Percentiles rank a stretch among this genome's conserved stretches.
Conservation (phyloP, 2,329 filamentous ascomycete genomes). For the Aspergillus pseudoviridinutans region DNA sequence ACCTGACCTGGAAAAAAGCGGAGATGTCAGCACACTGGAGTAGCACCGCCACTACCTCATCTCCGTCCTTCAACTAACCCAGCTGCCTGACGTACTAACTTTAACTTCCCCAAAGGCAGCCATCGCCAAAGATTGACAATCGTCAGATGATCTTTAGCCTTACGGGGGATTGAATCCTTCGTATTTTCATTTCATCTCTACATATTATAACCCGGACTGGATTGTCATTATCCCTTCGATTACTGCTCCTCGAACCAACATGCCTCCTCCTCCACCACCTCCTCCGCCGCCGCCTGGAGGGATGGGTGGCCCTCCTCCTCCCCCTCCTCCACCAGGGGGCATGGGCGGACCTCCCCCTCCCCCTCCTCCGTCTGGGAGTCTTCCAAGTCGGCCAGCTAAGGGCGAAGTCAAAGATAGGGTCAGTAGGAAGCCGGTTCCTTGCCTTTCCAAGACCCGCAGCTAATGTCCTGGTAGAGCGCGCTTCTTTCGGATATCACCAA, state of each 20-base stretch:
- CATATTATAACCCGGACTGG: slow-evolving; percentile 3
- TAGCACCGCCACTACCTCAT: slow-evolving; percentile 16
- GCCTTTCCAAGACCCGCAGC: background rate
- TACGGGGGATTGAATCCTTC: slow-evolving; percentile 10
- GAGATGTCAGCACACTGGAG: slow-evolving; percentile 21
- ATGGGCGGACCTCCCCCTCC: slow-evolving; percentile 53
- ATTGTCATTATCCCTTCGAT: background rate
- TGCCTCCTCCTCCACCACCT: slow-evolving; percentile 58
- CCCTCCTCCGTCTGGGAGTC: slow-evolving; percentile 49
- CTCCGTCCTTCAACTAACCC: slow-evolving; percentile 14
- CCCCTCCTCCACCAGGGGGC: slow-evolving; percentile 54
- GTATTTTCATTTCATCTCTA: slow-evolving; percentile 1
- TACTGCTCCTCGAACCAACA: slow-evolving; percentile 19
- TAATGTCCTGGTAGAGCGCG: slow-evolving; percentile 61
- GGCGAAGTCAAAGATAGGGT: slow-evolving; percentile 59
- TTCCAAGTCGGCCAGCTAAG: slow-evolving; percentile 57
- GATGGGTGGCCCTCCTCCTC: slow-evolving; percentile 58
- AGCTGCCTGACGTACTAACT: slow-evolving; percentile 22
- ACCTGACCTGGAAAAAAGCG: slow-evolving; percentile 17
- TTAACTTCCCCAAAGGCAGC: slow-evolving; percentile 15
- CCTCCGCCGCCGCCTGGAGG: slow-evolving; percentile 63
- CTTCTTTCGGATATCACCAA: slow-evolving; percentile 84
- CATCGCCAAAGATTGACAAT: slow-evolving; percentile 2
- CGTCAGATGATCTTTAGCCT: slow-evolving; percentile 11
- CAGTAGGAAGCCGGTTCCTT: slow-evolving; percentile 33